phyloP scores from a whole-genome alignment of 257 asterid species.

The Solanum appendiculatum region DNA sequence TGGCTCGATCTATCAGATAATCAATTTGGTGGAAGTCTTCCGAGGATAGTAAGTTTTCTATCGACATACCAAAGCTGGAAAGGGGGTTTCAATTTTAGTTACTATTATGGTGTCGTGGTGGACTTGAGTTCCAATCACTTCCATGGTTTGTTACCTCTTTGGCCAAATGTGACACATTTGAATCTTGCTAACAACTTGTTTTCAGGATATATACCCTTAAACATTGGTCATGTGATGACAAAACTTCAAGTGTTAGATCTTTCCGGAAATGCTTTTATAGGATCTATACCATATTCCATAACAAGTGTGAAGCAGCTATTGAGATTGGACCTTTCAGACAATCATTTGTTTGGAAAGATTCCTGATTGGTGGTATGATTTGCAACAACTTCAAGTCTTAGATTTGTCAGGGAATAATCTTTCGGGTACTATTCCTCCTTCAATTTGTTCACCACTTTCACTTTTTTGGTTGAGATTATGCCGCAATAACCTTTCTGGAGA shows the following conservation, averaged over 20 bases:
- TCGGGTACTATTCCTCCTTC: constrained; percentile 4
- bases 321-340: constrained; percentile 1
- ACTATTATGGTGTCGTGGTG: not conserved
- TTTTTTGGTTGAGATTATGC: not conserved
- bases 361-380: constrained; percentile 2
- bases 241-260: not conserved
- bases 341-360: constrained; percentile 1
- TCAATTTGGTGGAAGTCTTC: not conserved
- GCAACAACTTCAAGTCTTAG: not conserved
- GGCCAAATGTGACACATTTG: not conserved
- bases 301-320: not conserved
- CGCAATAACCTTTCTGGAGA: constrained; percentile 8
- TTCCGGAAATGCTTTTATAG: constrained; percentile 3
- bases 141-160: not conserved
- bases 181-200: not conserved
- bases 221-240: not conserved
- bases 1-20: not conserved
- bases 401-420: constrained; percentile 9
- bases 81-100: not conserved
- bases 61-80: not conserved
- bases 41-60: not conserved
- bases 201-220: constrained; percentile 1
- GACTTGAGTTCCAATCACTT: not conserved
- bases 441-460: not conserved
- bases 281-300: not conserved